phyloP scores from a whole-genome alignment of 2,329 filamentous ascomycete species.

The Claviceps quebecensis region DNA sequence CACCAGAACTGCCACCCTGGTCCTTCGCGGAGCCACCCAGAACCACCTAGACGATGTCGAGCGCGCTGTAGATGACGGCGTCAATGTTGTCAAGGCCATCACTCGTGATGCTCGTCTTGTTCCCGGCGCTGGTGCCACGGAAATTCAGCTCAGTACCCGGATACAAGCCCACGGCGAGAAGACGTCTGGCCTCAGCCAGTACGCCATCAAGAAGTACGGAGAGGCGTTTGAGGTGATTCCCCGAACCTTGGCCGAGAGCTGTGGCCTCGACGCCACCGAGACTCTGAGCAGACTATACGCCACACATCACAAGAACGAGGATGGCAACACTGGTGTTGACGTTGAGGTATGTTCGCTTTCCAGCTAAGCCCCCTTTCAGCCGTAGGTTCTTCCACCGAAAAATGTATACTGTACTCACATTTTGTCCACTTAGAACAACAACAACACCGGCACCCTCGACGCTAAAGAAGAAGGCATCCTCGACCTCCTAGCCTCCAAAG shows the following conservation, averaged over 20 bases:
- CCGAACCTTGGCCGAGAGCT: conserved; percentile 84
- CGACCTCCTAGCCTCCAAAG: conserved; percentile 82
- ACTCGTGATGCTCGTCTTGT: conserved; percentile 85
- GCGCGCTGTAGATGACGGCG: conserved; percentile 91
- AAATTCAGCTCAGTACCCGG: conserved; percentile 85
- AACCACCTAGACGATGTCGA: conserved; percentile 97
- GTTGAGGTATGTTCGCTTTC: conserved; percentile 48
- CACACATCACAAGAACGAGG: conserved; percentile 76
- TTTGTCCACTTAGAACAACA: conserved; percentile 44
- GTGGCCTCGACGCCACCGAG: conserved; percentile 93
- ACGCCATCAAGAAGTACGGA: conserved; percentile 93
- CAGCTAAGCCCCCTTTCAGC: not conserved
- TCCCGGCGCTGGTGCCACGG: conserved; percentile 84
- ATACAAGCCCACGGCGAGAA: conserved; percentile 84
- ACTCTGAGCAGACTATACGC: conserved; percentile 85
- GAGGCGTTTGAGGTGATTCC: conserved; percentile 97
- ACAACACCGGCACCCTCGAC: conserved; percentile 69
- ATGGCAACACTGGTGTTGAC: conserved; percentile 87
- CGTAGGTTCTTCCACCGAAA: too few species aligned
- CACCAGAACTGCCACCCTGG: conserved; percentile 85
- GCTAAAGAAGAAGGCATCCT: conserved; percentile 79
- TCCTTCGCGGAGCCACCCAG: conserved; percentile 88
- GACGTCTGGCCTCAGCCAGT: conserved; percentile 84
- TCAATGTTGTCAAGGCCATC: conserved; percentile 97
- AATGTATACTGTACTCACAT: not conserved